A percentile compares a stretch with the other conserved stretches of the same genome.
Evolutionary conservation across 169 alveolate genomes (phyloP).

Genomic region (Theileria parva): DNA sequence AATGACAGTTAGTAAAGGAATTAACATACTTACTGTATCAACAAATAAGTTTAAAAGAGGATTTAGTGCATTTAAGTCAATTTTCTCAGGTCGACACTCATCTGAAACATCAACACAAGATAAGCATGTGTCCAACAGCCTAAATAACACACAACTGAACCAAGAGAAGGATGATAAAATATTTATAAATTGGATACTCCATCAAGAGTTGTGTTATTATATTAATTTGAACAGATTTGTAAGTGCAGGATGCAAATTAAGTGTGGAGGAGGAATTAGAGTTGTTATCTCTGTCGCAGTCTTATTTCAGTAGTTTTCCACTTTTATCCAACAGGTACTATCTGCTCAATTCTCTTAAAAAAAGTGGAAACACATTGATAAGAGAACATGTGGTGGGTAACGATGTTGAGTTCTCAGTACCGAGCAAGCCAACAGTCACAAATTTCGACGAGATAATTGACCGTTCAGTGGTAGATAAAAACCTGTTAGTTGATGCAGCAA

Average conservation of each 20-base stretch:
- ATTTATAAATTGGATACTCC: slow-evolving; percentile 52
- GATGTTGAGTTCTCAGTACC: slow-evolving; percentile 49
- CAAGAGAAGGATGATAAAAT: slow-evolving; percentile 17
- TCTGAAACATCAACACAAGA: too few species aligned
- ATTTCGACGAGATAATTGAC: slow-evolving; percentile 52
- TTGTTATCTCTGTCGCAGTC: slow-evolving; percentile 67
- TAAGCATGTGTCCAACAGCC: too few species aligned
- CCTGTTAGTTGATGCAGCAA: slow-evolving; percentile 47
- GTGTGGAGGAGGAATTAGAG: slow-evolving; percentile 71
- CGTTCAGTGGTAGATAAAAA: slow-evolving; percentile 52
- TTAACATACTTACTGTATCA: slow-evolving; percentile 27
- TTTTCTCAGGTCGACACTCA: slow-evolving; percentile 13
- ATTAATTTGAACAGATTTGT: slow-evolving; percentile 38
- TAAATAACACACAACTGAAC: background rate
- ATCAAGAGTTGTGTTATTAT: slow-evolving; percentile 53
- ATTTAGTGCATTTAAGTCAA: slow-evolving; percentile 24
- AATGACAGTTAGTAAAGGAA: slow-evolving; percentile 46
- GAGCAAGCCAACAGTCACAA: slow-evolving; percentile 45
- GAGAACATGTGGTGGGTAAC: slow-evolving; percentile 16
- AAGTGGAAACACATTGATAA: background rate
- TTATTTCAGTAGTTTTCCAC: slow-evolving; percentile 53
- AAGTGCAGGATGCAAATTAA: slow-evolving; percentile 72
- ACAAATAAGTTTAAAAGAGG: slow-evolving; percentile 11
- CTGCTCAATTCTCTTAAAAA: slow-evolving; percentile 38
- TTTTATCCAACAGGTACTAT: slow-evolving; percentile 62